Percentiles rank a stretch among this genome's conserved stretches.
These are phyloP conservation scores for Sugiyamaella paludigena DNA, from an alignment of 1,139 yeast genomes.

Conservation along the genomic window DNA sequence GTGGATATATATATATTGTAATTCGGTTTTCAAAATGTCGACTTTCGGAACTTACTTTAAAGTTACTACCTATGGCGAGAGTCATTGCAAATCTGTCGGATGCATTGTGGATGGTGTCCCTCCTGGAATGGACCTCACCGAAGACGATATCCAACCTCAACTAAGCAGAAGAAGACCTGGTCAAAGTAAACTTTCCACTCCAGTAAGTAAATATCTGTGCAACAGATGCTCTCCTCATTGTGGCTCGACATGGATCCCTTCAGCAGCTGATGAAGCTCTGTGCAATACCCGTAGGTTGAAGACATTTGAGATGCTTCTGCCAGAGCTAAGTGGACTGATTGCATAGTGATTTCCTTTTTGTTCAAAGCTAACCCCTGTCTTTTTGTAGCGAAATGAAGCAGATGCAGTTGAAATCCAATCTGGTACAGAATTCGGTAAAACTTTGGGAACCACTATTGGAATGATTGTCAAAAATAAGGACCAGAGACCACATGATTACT, in stretches of 20 bases:
- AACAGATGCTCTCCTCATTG: too few species aligned
- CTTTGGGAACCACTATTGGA: slow-evolving; percentile 94
- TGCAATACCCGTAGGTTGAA: too few species aligned
- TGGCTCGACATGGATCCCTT: too few species aligned
- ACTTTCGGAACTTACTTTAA: slow-evolving; percentile 59
- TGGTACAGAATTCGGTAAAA: slow-evolving; percentile 87
- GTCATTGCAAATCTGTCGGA: slow-evolving; percentile 97
- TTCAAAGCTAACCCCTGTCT: background rate
- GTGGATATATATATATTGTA: too few species aligned
- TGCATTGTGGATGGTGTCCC: slow-evolving; percentile 99
- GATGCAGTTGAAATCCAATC: slow-evolving; percentile 90
- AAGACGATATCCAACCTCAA: slow-evolving; percentile 91
- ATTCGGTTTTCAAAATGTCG: slow-evolving; percentile 50
- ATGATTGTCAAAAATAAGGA: slow-evolving; percentile 92
- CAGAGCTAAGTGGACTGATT: too few species aligned
- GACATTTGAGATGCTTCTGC: too few species aligned
- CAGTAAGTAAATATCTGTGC: slow-evolving; percentile 43
- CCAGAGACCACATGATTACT: slow-evolving; percentile 94
- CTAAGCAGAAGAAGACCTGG: slow-evolving; percentile 97
- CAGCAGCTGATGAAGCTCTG: too few species aligned
- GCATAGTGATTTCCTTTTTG: background rate
- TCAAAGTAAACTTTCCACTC: slow-evolving; percentile 87
- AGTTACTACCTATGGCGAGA: slow-evolving; percentile 96
- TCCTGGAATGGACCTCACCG: slow-evolving; percentile 83
- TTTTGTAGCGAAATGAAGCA: slow-evolving; percentile 66